Base-by-base conservation (phyloP, 2,329 filamentous ascomycete species). In the Chaetomium olivaceum region DNA sequence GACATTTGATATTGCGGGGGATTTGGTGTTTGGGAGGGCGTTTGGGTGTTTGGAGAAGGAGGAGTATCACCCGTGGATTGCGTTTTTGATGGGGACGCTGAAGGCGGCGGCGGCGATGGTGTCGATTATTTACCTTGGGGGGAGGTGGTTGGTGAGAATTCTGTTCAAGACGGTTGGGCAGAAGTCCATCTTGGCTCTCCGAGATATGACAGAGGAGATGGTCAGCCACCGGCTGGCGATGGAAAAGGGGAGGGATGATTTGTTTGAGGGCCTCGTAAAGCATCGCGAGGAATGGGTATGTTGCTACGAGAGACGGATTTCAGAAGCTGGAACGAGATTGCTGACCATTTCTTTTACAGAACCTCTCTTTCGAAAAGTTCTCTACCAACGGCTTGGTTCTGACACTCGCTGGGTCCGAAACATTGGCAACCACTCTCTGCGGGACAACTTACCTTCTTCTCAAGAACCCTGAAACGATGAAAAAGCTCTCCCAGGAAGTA, bases 401-500 rank as follows among this genome's bases (percentile, higher is more conserved):
- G 23, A 65, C 68, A 11, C n/a, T 70, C 14, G 70, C 67, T 0
- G 71, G 71, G 6, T 70, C 68, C 11, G 72, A 73, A 46, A 73
- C 72, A 3, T 67, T 71, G 6, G 70, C 72, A 0, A 72, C 70
- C 1, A 27, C 70, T 12, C 60, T 73, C 8, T 63, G 63, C 2
- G 70, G 67, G 1, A 58, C 74, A 27, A 71, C 69, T 0, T 77
- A 74, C 52, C 71, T 77, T 67, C 63, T 78, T 14, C 69, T 73
- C 6, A 70, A 67, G n/a, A 74, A 77, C n/a, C 76, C 75, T 0
- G 59, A 73, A 2, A 70, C 68, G 1, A 58, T 77, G 25, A 29
- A 71, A 3, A 78, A 72, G 50, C 68, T 83, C 48, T 70, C 67
- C 0, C 29, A 73, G 0, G 81, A 83, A 69, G 71, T 83, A 3